These are phyloP conservation scores for Candida arabinofermentans DNA, from an alignment of 805 yeast genomes.

Conservation along the genomic window DNA sequence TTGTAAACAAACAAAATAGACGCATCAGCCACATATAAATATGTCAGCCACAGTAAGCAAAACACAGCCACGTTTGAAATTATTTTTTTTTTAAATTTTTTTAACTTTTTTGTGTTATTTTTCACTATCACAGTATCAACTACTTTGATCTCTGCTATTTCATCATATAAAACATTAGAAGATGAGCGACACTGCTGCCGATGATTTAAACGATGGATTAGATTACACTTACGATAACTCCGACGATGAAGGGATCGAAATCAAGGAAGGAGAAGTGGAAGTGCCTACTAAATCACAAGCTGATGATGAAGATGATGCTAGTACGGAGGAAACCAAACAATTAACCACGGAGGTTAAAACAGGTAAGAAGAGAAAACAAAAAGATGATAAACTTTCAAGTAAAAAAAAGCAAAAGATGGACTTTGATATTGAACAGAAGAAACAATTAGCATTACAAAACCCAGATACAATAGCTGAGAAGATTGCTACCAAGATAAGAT, in stretches of 20 bases:
- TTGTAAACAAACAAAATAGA: neutral
- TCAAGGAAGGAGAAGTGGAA: slow-evolving; percentile 27
- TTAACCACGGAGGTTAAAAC: slow-evolving; percentile 1
- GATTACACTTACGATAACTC: slow-evolving; percentile 41
- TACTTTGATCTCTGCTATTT: neutral
- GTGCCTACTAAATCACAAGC: slow-evolving; percentile 1
- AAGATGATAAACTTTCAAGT: slow-evolving; percentile 45
- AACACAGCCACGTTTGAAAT: neutral
- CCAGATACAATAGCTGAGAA: slow-evolving; percentile 64
- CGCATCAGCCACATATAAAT: neutral
- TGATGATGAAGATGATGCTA: slow-evolving; percentile 21
- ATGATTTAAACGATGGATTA: slow-evolving; percentile 78
- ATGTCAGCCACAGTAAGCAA: neutral
- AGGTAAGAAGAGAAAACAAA: slow-evolving; percentile 27
- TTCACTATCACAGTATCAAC: too few species aligned
- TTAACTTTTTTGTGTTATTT: neutral
- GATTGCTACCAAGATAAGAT: slow-evolving; percentile 57
- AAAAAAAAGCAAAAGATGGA: slow-evolving; percentile 69
- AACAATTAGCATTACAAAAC: slow-evolving; percentile 46
- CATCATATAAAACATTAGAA: neutral
- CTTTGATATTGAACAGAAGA: slow-evolving; percentile 56
- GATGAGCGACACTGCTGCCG: slow-evolving; percentile 36
- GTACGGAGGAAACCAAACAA: slow-evolving; percentile 9
- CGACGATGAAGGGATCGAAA: slow-evolving; percentile 36
- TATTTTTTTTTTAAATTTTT: neutral